These are phyloP conservation scores for Phialophora tarda DNA, from an alignment of 2,329 filamentous ascomycete species.

Conservation along the genomic window DNA sequence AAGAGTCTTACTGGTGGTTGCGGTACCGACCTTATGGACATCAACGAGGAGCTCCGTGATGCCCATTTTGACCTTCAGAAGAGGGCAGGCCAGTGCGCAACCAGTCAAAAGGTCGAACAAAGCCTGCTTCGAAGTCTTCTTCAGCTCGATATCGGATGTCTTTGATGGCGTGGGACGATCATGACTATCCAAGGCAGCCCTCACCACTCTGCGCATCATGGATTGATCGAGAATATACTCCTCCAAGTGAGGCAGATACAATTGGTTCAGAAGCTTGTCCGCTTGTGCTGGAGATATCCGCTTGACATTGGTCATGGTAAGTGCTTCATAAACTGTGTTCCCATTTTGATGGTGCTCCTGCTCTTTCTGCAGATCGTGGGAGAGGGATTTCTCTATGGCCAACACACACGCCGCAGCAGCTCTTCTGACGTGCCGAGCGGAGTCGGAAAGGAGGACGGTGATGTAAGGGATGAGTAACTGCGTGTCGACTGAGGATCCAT, in stretches of 20 bases:
- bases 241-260: constrained; percentile 77
- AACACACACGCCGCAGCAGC: constrained; percentile 72
- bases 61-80: constrained; percentile 70
- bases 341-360: background rate
- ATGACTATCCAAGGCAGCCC: constrained; percentile 63
- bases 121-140: constrained; percentile 66
- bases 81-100: constrained; percentile 72
- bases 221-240: constrained; percentile 82
- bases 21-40: constrained; percentile 73
- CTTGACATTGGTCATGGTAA: constrained; percentile 27
- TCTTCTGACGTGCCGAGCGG: constrained; percentile 75
- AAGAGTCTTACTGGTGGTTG: constrained; percentile 74
- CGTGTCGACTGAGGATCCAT: constrained; percentile 67
- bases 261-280: constrained; percentile 66
- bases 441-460: constrained; percentile 74
- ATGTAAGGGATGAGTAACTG: constrained; percentile 85
- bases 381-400: constrained; percentile 60
- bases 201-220: constrained; percentile 70
- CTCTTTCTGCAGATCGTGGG: constrained; percentile 49
- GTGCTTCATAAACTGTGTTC: constrained; percentile 25
- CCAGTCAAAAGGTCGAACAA: constrained; percentile 75
- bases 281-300: constrained; percentile 22
- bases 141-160: constrained; percentile 57
- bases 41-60: constrained; percentile 75
- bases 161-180: constrained; percentile 46